A percentile compares a stretch with the other conserved stretches of the same genome.
Conservation (phyloP, 129 eudicot species). For the Chrysanthemum seticuspe region DNA sequence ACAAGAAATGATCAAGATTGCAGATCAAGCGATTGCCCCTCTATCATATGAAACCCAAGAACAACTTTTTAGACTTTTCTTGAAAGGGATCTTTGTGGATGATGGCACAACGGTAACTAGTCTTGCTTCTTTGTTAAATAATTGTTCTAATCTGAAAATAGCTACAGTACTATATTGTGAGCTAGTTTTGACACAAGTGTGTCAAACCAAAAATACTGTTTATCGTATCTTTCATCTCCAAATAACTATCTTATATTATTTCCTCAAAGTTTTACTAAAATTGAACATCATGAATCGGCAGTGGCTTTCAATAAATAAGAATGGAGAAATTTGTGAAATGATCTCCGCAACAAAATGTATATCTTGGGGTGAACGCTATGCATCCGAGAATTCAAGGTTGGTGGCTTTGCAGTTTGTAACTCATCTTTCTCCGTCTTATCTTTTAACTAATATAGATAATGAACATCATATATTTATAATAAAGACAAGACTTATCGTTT, state of each 20-base stretch:
- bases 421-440: neutral
- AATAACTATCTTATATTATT: neutral
- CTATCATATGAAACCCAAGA: constrained; percentile 6
- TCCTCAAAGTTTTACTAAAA: neutral
- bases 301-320: constrained; percentile 23
- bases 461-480: neutral
- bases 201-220: too few species aligned
- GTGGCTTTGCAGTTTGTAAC: constrained; percentile 2
- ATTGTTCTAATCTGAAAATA: too few species aligned
- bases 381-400: constrained; percentile 8
- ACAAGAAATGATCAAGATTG: neutral
- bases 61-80: constrained; percentile 2
- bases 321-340: constrained; percentile 18
- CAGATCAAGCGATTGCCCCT: neutral
- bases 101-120: constrained; percentile 18
- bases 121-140: neutral
- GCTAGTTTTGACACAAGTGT: too few species aligned
- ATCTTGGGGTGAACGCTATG: constrained; percentile 15
- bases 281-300: neutral
- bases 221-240: too few species aligned
- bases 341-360: constrained; percentile 21
- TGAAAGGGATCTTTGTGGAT: constrained; percentile 15
- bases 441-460: neutral
- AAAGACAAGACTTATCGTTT: neutral
- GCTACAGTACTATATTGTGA: too few species aligned